These are phyloP conservation scores for Ustilaginoidea virens DNA, from an alignment of 2,329 filamentous ascomycete species.

Conservation along the genomic window DNA sequence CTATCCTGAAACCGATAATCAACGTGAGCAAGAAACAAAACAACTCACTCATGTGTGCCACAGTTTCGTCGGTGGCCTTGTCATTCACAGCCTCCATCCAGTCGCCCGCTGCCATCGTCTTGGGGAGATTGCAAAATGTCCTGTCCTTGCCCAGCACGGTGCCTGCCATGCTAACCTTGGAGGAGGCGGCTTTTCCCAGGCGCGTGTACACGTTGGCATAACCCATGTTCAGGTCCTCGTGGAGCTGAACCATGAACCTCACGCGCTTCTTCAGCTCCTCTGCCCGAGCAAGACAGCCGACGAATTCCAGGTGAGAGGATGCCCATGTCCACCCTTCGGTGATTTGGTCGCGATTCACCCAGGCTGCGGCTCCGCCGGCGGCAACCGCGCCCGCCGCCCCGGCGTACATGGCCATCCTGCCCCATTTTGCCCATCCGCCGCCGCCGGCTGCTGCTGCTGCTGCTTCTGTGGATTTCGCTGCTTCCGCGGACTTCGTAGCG, in stretches of 20 bases:
- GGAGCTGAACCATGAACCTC: slow-evolving; percentile 47
- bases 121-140: slow-evolving; percentile 79
- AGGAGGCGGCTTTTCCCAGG: slow-evolving; percentile 52
- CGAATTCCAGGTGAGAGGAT: slow-evolving; percentile 81
- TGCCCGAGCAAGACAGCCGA: slow-evolving; percentile 72
- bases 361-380: slow-evolving; percentile 72
- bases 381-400: slow-evolving; percentile 72
- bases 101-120: slow-evolving; percentile 31
- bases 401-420: slow-evolving; percentile 71
- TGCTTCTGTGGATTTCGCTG: slow-evolving; percentile 2
- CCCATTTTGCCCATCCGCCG: slow-evolving; percentile 60
- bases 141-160: slow-evolving; percentile 53
- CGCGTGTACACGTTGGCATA: slow-evolving; percentile 81
- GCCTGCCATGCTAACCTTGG: slow-evolving; percentile 36
- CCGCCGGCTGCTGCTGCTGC: slow-evolving; percentile 6
- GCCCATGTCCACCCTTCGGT: slow-evolving; percentile 67
- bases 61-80: slow-evolving; percentile 59
- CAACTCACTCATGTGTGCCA: slow-evolving; percentile 56
- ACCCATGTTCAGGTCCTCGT: slow-evolving; percentile 51
- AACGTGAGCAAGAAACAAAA: background rate
- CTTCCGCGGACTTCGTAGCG: slow-evolving; percentile 5
- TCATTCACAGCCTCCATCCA: slow-evolving; percentile 70
- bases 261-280: slow-evolving; percentile 69
- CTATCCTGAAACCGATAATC: no score
- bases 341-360: slow-evolving; percentile 70